phyloP scores from a whole-genome alignment of 2,329 filamentous ascomycete species.

The Xylariaceae sp. region DNA sequence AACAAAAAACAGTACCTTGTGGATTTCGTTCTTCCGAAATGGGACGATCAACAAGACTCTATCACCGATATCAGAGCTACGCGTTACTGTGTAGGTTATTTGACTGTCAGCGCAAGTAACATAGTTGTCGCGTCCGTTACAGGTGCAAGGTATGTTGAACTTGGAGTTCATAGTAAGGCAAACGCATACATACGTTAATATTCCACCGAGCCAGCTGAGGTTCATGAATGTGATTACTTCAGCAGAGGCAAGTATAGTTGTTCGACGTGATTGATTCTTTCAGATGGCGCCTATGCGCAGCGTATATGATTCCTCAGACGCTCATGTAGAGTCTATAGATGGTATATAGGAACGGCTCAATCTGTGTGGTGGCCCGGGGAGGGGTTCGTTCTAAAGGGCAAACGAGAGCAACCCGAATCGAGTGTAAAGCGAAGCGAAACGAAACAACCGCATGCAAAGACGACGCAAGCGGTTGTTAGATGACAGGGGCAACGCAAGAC shows the following conservation, averaged over 20 bases:
- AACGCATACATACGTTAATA: slow-evolving; percentile 10
- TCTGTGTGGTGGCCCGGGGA: background rate
- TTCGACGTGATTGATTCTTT: background rate
- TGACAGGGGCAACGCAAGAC: background rate
- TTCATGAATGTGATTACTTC: background rate
- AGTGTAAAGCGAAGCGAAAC: background rate
- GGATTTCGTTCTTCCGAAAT: background rate
- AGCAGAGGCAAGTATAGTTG: background rate
- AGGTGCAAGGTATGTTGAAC: background rate
- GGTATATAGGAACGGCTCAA: slow-evolving; percentile 6
- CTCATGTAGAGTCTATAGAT: background rate
- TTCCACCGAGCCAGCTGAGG: background rate
- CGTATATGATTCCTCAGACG: slow-evolving; percentile 4
- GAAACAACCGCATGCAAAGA: background rate
- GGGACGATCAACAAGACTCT: background rate
- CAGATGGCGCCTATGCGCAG: background rate
- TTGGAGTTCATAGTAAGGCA: background rate
- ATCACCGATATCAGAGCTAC: background rate
- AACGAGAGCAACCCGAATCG: background rate
- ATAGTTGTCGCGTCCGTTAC: background rate
- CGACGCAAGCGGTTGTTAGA: background rate
- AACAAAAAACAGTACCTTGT: slow-evolving; percentile 3
- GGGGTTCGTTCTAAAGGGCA: background rate
- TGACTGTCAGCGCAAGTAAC: slow-evolving; percentile 4
- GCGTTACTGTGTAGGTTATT: background rate